These are phyloP conservation scores for Lycium barbarum DNA, from an alignment of 257 asterid species.

Conservation along the genomic window DNA sequence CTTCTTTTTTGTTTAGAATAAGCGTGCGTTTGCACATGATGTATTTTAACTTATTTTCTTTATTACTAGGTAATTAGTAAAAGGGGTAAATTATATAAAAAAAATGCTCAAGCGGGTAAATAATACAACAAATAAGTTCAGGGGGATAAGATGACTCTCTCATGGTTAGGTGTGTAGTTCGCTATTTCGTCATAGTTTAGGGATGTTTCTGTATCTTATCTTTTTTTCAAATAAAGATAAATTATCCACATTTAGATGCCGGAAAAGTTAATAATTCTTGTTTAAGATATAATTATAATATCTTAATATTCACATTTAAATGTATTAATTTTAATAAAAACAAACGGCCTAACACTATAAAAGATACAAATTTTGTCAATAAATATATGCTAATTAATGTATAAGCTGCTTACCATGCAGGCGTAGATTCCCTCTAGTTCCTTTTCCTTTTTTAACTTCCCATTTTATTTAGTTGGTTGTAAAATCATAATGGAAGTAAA, in stretches of 20 bases:
- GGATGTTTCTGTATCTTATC: no score
- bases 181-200: no score
- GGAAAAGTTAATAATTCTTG: no score
- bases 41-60: no score
- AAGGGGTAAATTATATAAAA: no score
- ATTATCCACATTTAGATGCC: not conserved
- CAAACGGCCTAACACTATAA: not conserved
- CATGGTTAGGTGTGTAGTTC: no score
- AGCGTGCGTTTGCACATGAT: no score
- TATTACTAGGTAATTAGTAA: no score
- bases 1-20: no score
- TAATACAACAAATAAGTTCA: no score
- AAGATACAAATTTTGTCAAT: not conserved
- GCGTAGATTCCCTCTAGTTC: not conserved
- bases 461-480: not conserved
- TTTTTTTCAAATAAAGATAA: not conserved
- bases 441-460: not conserved
- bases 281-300: not conserved
- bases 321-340: not conserved
- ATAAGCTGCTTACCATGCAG: not conserved
- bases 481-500: constrained; percentile 20
- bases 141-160: no score
- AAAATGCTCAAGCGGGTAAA: no score
- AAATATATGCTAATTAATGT: not conserved
- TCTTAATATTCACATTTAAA: not conserved